Base-by-base conservation (phyloP, 2,329 filamentous ascomycete genomes). In the Trichoderma polysporum region DNA sequence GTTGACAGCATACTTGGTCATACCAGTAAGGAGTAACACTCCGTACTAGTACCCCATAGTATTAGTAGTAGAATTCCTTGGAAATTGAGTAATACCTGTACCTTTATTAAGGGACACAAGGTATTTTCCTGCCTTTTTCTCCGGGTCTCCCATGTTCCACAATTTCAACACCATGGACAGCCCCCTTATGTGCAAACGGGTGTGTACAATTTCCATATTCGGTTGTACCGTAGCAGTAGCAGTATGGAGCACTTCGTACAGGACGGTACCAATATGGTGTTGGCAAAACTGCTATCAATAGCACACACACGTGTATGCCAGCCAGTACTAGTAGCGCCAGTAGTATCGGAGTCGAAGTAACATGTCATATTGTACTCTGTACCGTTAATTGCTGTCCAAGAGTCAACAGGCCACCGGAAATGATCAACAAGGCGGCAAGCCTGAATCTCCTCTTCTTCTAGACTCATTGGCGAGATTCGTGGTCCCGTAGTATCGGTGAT, bases 21-120 rank as follows among this genome's bases (percentile, higher is more conserved):
- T 22, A 10, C 41, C 22, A 17, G 56, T 37, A 35, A 57, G 61
- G 61, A 65, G 61, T 35, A 45, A 45, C 22, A 15, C 61, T 53
- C 59, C 49, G 59, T 45, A 29, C 35, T 63, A 33, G 49, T 41
- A 45, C 49, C 9, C 49, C 49, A 31, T 39, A 5, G 49, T 33
- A 53, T 53, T 45, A 63, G 59, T 62, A n/a, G 47, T 63, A 63
- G 49, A 63, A 41, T n/a, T 52, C 25, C 59, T 49, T 53, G 49
- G 49, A 63, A 65, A 65, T 35, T 49, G 53, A 47, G 52, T 35
- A 57, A 33, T 25, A 37, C 35, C 15, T n/a, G 15, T 25, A 39
- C 27, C 15, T 49, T 27, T 22, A 65, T 57, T 27, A 35, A 65
- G 52, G 61, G 50, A 65, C 35, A 57, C 17, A 25, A 35, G 25